Evolutionary conservation across 345 rosid genomes (phyloP), one percentile per base, ranked within the genome.

Genomic region (Hibiscus syriacus): DNA sequence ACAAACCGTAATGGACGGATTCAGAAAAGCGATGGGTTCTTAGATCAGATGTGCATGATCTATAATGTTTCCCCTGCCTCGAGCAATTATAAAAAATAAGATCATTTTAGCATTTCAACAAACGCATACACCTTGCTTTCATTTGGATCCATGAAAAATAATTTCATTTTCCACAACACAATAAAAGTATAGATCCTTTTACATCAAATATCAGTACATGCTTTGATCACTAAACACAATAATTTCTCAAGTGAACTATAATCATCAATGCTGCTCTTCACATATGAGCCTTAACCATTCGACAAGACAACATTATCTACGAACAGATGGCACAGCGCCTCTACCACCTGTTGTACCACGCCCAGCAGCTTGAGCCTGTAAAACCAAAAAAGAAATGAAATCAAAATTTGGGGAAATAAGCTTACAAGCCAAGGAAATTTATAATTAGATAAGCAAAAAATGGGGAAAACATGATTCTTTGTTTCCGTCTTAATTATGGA

Each of bases 331-430:
- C 58, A 55, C 86, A 17, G n/a, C 84, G 0, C 96, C 98, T 63
- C 94, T 86, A 63, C 98, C 95, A 5, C 79, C 85, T 11, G 86
- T 48, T 70, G 76, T 77, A 63, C 97, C 94, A 64, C 96, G 90
- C 29, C 97, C 97, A 41, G 97, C 72, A 77, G 86, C 91, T 67
- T 86, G 93, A 67, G 84, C 84, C 96, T 84, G 76, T 62, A 68
- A 48, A 43, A 48, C 70, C 12, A n/a, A 32, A 9, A n/a, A 36
- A 29, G 10, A 13, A 39, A 22, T 17, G 13, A 36, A 25, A 10
- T 32, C 11, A 36, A 0, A 10, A 25, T 19, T 68, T 17, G 38
- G 55, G 39, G 59, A 27, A 41, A 3, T 17, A 39, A 50, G 46
- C 34, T 36, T 23, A 27, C 16, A 46, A 53, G 26, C 48, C 26